These are phyloP conservation scores for Piromyces sp. DNA, from an alignment of 192 early-diverging fungal genomes.

Conservation along the genomic window DNA sequence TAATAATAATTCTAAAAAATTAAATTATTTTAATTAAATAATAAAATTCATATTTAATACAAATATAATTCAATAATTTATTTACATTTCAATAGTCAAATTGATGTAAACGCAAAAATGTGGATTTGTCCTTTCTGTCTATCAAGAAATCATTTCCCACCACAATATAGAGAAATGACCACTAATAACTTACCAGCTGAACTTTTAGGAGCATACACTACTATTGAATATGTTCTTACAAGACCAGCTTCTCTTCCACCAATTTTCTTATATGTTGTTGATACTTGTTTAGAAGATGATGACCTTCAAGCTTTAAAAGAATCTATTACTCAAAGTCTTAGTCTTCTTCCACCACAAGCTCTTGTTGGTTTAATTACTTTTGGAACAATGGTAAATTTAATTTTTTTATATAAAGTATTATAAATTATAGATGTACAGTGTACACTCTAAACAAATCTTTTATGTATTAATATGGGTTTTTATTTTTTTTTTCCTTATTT, in stretches of 20 bases:
- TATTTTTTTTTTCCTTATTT: too few species aligned
- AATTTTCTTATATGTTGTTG: constrained; percentile 90
- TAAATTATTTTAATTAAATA: too few species aligned
- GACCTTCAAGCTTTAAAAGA: constrained; percentile 94
- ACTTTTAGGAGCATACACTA: constrained; percentile 74
- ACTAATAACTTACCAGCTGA: constrained; percentile 83
- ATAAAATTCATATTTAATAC: too few species aligned
- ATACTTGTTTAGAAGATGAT: constrained; percentile 87
- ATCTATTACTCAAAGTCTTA: constrained; percentile 72
- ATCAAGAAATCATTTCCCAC: constrained; percentile 89
- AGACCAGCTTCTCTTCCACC: constrained; percentile 66
- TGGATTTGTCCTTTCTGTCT: constrained; percentile 99
- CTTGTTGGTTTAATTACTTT: constrained; percentile 91
- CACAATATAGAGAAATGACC: constrained; percentile 92
- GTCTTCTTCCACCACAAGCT: constrained; percentile 75
- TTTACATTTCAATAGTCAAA: constrained; percentile 43
- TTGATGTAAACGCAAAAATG: constrained; percentile 83
- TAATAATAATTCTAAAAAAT: too few species aligned
- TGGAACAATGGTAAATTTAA: constrained; percentile 88
- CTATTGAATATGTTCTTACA: constrained; percentile 87
- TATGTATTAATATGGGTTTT: too few species aligned
- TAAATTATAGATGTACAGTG: too few species aligned
- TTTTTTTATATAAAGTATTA: too few species aligned
- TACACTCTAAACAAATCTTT: too few species aligned
- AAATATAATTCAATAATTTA: too few species aligned